Percentiles rank a stretch among this genome's conserved stretches.
These are phyloP conservation scores for Aspergillus puulaauensis DNA, from an alignment of 2,329 filamentous ascomycete species.

Conservation along the genomic window DNA sequence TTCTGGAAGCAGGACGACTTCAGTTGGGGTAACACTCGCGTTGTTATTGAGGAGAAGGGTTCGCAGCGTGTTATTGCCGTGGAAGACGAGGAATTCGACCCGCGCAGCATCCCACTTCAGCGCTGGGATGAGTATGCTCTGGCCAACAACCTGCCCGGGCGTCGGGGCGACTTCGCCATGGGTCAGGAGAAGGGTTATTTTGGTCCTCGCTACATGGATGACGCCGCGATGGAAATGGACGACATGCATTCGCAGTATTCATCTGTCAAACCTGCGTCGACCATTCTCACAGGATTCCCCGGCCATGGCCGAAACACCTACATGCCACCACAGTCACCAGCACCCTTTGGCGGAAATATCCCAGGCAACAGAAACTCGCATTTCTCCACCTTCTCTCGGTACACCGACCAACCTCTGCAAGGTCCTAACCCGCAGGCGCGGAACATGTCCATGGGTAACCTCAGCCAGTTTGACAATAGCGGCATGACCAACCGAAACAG, in stretches of 20 bases:
- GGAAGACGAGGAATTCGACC: slow-evolving; percentile 81
- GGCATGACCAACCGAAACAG: slow-evolving; percentile 40
- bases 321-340: slow-evolving; percentile 81
- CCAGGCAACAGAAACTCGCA: slow-evolving; percentile 62
- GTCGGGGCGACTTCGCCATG: slow-evolving; percentile 66
- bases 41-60: slow-evolving; percentile 93
- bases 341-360: slow-evolving; percentile 61
- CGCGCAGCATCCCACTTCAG: slow-evolving; percentile 87
- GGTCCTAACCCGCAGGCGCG: slow-evolving; percentile 41
- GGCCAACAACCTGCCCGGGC: slow-evolving; percentile 83
- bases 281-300: slow-evolving; percentile 81
- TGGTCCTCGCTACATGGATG: slow-evolving; percentile 67
- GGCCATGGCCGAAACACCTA: slow-evolving; percentile 60
- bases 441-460: slow-evolving; percentile 61
- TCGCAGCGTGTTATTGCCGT: slow-evolving; percentile 86
- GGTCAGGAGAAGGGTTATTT: slow-evolving; percentile 63
- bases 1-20: slow-evolving; percentile 99
- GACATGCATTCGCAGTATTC: slow-evolving; percentile 97
- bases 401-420: slow-evolving; percentile 61
- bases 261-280: slow-evolving; percentile 80
- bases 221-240: slow-evolving; percentile 85
- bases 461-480: slow-evolving; percentile 48
- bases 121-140: slow-evolving; percentile 96
- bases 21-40: slow-evolving; percentile 96
- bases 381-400: slow-evolving; percentile 65